These are phyloP conservation scores for Plasmodium fragile DNA, from an alignment of 169 alveolate species.

Conservation along the genomic window DNA sequence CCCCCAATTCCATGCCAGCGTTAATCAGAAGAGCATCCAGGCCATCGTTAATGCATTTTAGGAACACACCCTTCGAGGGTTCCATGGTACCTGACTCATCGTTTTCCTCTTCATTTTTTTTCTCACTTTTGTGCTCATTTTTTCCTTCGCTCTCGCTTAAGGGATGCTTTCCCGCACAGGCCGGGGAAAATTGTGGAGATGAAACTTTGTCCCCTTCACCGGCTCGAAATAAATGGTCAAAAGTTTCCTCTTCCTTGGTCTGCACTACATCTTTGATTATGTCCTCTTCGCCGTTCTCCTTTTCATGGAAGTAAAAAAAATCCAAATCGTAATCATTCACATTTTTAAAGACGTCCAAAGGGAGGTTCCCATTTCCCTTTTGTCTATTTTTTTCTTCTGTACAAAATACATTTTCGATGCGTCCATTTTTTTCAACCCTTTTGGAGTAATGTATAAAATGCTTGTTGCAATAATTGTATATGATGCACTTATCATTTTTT, in stretches of 20 bases:
- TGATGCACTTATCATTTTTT: slow-evolving; percentile 26
- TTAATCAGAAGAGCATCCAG: slow-evolving; percentile 13
- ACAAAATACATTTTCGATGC: neutral
- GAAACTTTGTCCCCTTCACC: neutral
- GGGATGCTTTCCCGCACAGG: neutral
- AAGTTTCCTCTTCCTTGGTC: slow-evolving; percentile 17
- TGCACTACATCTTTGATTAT: slow-evolving; percentile 18
- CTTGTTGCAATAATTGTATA: slow-evolving; percentile 59
- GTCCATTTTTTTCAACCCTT: neutral
- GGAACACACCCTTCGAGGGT: slow-evolving; percentile 15
- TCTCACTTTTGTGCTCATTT: neutral
- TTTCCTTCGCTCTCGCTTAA: neutral
- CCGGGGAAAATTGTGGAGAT: neutral
- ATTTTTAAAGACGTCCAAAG: slow-evolving; percentile 58
- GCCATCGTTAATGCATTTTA: slow-evolving; percentile 30
- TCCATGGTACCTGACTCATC: neutral
- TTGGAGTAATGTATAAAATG: slow-evolving; percentile 15
- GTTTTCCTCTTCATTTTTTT: neutral
- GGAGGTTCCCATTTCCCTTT: neutral
- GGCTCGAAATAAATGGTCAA: slow-evolving; percentile 22
- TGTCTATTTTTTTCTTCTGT: neutral
- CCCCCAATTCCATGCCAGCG: slow-evolving; percentile 8
- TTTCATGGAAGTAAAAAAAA: slow-evolving; percentile 64
- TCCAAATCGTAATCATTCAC: slow-evolving; percentile 60
- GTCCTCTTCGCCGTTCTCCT: slow-evolving; percentile 22